A percentile compares a stretch with the other conserved stretches of the same genome.
Evolutionary conservation across 768 basidiomycete genomes (phyloP).

Genomic region (Lactarius akahatsu): DNA sequence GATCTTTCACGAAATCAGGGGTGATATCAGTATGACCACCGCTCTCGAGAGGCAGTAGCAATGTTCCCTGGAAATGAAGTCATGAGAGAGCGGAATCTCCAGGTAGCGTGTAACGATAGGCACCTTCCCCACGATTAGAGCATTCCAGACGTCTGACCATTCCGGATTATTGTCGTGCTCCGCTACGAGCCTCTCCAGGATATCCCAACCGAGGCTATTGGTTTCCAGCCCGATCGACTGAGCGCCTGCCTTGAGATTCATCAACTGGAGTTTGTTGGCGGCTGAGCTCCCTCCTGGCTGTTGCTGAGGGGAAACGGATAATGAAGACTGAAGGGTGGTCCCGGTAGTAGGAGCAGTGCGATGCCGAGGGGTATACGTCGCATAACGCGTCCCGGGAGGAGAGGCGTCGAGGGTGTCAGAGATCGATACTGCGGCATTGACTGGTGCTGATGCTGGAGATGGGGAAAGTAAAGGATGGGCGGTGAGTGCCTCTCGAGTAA

Average conservation of each 20-base stretch:
- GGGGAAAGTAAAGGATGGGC: constrained; percentile 68
- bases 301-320: constrained; percentile 42
- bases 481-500: constrained; percentile 49
- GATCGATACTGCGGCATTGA: constrained; percentile 31
- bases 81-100: neutral
- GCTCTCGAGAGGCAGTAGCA: constrained; percentile 73
- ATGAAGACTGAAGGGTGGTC: constrained; percentile 42
- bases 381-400: constrained; percentile 50
- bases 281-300: constrained; percentile 53
- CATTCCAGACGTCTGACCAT: constrained; percentile 69
- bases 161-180: constrained; percentile 53
- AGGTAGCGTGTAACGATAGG: neutral
- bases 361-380: constrained; percentile 77
- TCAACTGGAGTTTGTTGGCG: constrained; percentile 65
- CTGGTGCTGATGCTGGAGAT: constrained; percentile 33
- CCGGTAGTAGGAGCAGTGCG: constrained; percentile 51
- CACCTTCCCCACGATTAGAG: constrained; percentile 67
- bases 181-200: constrained; percentile 67
- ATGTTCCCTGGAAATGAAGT: constrained; percentile 54
- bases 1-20: constrained; percentile 78
- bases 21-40: constrained; percentile 58
- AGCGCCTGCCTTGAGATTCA: constrained; percentile 70
- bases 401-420: constrained; percentile 24
- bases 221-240: constrained; percentile 66
- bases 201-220: constrained; percentile 69